Evolutionary conservation across 805 yeast species (phyloP).

Genomic region (Debaryomyces tyrocola): DNA sequence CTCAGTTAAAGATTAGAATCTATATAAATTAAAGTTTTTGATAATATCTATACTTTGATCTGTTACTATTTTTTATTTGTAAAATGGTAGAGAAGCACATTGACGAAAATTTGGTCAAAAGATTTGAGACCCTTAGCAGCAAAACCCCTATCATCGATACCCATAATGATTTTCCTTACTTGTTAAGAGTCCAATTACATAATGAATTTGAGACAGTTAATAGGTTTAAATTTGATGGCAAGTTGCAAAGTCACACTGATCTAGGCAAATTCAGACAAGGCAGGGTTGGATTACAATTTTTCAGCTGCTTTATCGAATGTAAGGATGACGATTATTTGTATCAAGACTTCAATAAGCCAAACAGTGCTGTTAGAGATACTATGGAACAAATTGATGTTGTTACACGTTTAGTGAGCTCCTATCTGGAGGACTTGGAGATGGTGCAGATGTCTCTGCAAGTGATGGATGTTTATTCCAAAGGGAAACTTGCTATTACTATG

Average conservation of each 20-base stretch:
- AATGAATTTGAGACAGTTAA: constrained; percentile 30
- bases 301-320: constrained; percentile 50
- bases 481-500: constrained; percentile 45
- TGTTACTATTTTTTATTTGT: no score
- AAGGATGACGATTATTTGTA: constrained; percentile 39
- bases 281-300: constrained; percentile 50
- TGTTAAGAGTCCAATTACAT: constrained; percentile 45
- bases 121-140: background rate
- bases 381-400: constrained; percentile 55
- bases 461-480: constrained; percentile 25
- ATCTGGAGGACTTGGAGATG: constrained; percentile 38
- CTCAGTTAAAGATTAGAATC: no score
- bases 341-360: constrained; percentile 45
- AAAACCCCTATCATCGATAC: constrained; percentile 37
- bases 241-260: constrained; percentile 45
- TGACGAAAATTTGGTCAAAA: background rate
- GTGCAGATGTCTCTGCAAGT: constrained; percentile 46
- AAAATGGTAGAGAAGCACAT: no score
- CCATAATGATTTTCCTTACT: constrained; percentile 54
- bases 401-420: constrained; percentile 43
- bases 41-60: no score
- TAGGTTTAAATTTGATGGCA: constrained; percentile 26
- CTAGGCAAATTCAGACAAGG: constrained; percentile 43
- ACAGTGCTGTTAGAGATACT: constrained; percentile 50
- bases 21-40: no score